These are phyloP conservation scores for Gleditsia sinensis DNA, from an alignment of 306 rosid species.

Conservation along the genomic window DNA sequence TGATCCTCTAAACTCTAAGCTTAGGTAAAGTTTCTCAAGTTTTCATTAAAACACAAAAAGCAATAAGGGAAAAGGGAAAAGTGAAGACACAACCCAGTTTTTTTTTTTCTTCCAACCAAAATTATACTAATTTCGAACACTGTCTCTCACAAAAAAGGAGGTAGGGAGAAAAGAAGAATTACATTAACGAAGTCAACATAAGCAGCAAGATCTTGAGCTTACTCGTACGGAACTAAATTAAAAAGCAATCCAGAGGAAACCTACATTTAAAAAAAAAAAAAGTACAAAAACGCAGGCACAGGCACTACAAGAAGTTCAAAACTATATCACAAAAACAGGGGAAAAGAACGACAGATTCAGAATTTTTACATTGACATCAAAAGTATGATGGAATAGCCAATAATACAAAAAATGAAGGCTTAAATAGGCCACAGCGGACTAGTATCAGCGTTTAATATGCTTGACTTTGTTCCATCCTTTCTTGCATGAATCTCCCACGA, in stretches of 20 bases:
- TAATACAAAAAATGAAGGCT: neutral
- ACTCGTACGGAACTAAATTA: too few relatives aligned
- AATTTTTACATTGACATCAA: constrained; percentile 31
- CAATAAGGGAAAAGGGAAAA: neutral
- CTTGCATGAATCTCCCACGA: constrained; percentile 65
- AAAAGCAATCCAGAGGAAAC: neutral
- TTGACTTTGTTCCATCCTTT: constrained; percentile 64
- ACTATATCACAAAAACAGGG: neutral
- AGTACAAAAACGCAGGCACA: neutral
- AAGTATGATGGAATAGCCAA: neutral
- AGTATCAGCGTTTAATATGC: constrained; percentile 46
- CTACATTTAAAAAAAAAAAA: neutral
- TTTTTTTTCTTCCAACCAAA: too few relatives aligned
- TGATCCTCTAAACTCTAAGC: neutral
- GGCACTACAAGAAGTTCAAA: neutral
- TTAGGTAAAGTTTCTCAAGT: neutral
- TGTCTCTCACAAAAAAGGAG: neutral
- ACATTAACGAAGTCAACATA: neutral
- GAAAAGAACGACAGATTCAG: neutral
- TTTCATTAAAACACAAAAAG: neutral
- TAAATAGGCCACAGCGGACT: too few relatives aligned
- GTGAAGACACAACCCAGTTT: neutral
- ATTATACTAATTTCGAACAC: neutral
- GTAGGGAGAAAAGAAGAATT: neutral
- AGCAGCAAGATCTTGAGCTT: neutral